These are phyloP conservation scores for Inonotus obliquus DNA, from an alignment of 1,284 basidiomycete species.

Conservation along the genomic window DNA sequence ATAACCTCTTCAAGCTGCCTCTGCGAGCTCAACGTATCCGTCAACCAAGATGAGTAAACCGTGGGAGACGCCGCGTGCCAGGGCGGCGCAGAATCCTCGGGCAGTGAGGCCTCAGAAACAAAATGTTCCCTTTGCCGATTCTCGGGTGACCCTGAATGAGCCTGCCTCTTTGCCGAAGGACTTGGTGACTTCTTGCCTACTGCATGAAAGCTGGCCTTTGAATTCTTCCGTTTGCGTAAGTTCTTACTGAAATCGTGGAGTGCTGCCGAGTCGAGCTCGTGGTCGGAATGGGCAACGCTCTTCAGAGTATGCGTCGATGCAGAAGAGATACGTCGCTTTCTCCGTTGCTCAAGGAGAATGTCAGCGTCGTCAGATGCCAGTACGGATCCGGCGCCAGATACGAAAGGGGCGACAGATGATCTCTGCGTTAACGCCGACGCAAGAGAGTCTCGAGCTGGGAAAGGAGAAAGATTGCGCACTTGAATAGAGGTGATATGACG, in stretches of 20 bases:
- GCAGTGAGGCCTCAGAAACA: not conserved
- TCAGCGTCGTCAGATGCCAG: slow-evolving; percentile 67
- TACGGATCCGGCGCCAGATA: slow-evolving; percentile 43
- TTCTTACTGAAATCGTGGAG: not conserved
- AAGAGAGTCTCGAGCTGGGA: slow-evolving; percentile 70
- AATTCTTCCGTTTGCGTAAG: slow-evolving; percentile 27
- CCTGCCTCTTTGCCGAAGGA: not conserved
- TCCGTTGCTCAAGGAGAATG: slow-evolving; percentile 51
- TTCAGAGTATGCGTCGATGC: slow-evolving; percentile 50
- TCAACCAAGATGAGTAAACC: slow-evolving; percentile 27
- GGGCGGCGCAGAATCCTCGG: slow-evolving; percentile 1
- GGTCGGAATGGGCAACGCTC: slow-evolving; percentile 40
- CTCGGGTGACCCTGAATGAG: not conserved
- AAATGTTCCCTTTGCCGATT: slow-evolving; percentile 6
- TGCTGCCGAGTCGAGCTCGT: slow-evolving; percentile 26
- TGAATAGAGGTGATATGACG: slow-evolving; percentile 72
- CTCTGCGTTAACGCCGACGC: slow-evolving; percentile 68
- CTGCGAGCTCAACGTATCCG: slow-evolving; percentile 54
- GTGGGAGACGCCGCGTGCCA: slow-evolving; percentile 20
- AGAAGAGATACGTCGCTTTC: slow-evolving; percentile 56
- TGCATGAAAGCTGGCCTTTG: slow-evolving; percentile 35
- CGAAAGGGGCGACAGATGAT: slow-evolving; percentile 29
- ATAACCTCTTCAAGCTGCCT: slow-evolving; percentile 62
- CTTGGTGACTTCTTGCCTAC: not conserved
- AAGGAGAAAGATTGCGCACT: slow-evolving; percentile 76